Evolutionary conservation across 2,329 filamentous ascomycete genomes (phyloP).

Genomic region (Ascochyta koolunga): DNA sequence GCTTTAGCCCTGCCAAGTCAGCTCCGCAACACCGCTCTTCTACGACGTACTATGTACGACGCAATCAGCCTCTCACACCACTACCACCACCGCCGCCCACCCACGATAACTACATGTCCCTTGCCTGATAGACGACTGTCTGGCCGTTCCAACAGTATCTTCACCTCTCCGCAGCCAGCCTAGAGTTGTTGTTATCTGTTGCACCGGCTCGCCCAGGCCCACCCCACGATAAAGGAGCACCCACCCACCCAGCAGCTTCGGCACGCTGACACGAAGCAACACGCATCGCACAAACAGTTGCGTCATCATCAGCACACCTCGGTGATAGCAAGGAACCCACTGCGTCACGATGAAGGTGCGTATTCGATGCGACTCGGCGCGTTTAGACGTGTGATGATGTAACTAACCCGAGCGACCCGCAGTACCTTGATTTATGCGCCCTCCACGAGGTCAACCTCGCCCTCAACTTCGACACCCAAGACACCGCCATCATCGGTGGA

Average conservation of each 20-base stretch:
- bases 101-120: conserved; percentile 32
- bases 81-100: conserved; percentile 19
- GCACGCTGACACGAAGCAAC: conserved; percentile 22
- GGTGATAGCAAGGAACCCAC: conserved; percentile 1
- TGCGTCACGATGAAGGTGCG: conserved; percentile 48
- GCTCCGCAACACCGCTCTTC: conserved; percentile 34
- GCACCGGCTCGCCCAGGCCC: conserved; percentile 45
- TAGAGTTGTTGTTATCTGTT: conserved; percentile 48
- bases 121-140: conserved; percentile 49
- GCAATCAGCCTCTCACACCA: conserved; percentile 33
- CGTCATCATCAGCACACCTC: conserved; percentile 9
- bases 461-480: conserved; percentile 92
- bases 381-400: conserved; percentile 29
- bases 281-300: conserved; percentile 2
- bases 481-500: conserved; percentile 88
- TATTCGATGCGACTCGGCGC: conserved; percentile 20
- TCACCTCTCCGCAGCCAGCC: conserved; percentile 51
- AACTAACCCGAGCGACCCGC: conserved; percentile 34
- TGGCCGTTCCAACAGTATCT: conserved; percentile 46
- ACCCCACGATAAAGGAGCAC: conserved; percentile 40
- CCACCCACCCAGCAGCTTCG: conserved; percentile 27
- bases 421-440: conserved; percentile 91
- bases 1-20: conserved; percentile 17
- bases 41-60: conserved; percentile 18
- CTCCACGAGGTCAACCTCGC: conserved; percentile 91